These are phyloP conservation scores for Narthecium ossifragum DNA, from an alignment of 106 monocot genomes.

Conservation along the genomic window DNA sequence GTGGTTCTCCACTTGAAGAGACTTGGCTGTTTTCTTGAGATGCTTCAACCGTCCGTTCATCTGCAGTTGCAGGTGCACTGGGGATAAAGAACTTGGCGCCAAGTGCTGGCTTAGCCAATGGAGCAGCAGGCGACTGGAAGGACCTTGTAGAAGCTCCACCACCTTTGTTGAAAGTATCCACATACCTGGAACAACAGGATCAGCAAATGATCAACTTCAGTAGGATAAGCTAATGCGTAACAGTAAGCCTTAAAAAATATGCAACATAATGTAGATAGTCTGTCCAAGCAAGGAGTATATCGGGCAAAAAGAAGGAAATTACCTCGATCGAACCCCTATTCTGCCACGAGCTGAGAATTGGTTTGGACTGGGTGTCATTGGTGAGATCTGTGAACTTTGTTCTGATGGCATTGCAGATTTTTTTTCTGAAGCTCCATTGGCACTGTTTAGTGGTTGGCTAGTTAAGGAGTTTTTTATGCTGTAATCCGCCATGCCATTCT, in stretches of 20 bases:
- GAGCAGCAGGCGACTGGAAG: slow-evolving; percentile 47
- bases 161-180: slow-evolving; percentile 94
- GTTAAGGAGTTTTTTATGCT: slow-evolving; percentile 34
- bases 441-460: slow-evolving; percentile 9
- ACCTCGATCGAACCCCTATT: slow-evolving; percentile 85
- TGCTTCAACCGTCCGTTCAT: slow-evolving; percentile 15
- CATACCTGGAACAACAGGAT: slow-evolving; percentile 59
- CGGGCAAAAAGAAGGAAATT: too few species aligned
- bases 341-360: slow-evolving; percentile 84
- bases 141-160: slow-evolving; percentile 26
- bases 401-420: slow-evolving; percentile 29
- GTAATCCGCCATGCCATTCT: slow-evolving; percentile 44
- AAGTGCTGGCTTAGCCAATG: slow-evolving; percentile 52
- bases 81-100: slow-evolving; percentile 76
- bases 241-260: too few species aligned
- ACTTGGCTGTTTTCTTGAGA: slow-evolving; percentile 10
- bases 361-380: slow-evolving; percentile 70
- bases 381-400: slow-evolving; percentile 50
- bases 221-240: too few species aligned
- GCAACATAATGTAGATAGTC: too few species aligned
- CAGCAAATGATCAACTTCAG: background rate
- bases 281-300: too few species aligned
- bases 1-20: slow-evolving; percentile 13
- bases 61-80: slow-evolving; percentile 25
- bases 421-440: slow-evolving; percentile 29